Percentiles rank a stretch among this genome's conserved stretches.
These are phyloP conservation scores for Exophiala sp. DNA, from an alignment of 2,329 filamentous ascomycete species.

Conservation along the genomic window DNA sequence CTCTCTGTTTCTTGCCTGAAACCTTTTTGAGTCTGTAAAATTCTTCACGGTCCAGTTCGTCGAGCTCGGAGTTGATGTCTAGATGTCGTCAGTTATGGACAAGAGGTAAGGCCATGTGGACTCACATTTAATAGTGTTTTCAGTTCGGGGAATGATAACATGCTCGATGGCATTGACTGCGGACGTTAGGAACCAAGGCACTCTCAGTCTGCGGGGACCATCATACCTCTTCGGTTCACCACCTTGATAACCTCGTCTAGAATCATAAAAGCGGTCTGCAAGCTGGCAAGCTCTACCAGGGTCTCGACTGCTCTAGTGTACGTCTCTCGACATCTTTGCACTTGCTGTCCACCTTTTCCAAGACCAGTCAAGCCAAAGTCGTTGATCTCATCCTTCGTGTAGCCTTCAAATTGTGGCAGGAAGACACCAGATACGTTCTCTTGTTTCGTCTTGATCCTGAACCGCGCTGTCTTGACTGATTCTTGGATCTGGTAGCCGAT, in stretches of 20 bases:
- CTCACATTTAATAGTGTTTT: slow-evolving; percentile 98
- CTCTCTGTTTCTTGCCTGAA: slow-evolving; percentile 76
- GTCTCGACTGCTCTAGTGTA: slow-evolving; percentile 96
- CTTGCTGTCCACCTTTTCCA: slow-evolving; percentile 95
- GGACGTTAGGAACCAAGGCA: no score
- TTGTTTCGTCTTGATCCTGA: slow-evolving; percentile 90
- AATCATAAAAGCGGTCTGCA: slow-evolving; percentile 88
- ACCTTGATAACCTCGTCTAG: slow-evolving; percentile 99
- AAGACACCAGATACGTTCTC: slow-evolving; percentile 98
- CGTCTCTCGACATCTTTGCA: slow-evolving; percentile 90
- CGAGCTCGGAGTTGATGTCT: slow-evolving; percentile 97
- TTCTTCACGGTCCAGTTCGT: slow-evolving; percentile 95
- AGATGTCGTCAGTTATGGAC: slow-evolving; percentile 14
- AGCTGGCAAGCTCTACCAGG: slow-evolving; percentile 48
- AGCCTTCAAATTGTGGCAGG: slow-evolving; percentile 89
- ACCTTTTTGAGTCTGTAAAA: slow-evolving; percentile 98
- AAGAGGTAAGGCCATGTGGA: not conserved
- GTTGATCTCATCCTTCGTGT: slow-evolving; percentile 72
- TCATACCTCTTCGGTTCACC: slow-evolving; percentile 93
- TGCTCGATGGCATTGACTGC: slow-evolving; percentile 85
- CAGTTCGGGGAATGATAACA: slow-evolving; percentile 92
- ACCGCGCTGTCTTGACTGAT: slow-evolving; percentile 86
- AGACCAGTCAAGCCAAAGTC: slow-evolving; percentile 95
- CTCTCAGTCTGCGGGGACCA: no score
- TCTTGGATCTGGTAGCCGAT: slow-evolving; percentile 98